Evolutionary conservation across 257 asterid species (phyloP).

Genomic region (Verbena officinalis): DNA sequence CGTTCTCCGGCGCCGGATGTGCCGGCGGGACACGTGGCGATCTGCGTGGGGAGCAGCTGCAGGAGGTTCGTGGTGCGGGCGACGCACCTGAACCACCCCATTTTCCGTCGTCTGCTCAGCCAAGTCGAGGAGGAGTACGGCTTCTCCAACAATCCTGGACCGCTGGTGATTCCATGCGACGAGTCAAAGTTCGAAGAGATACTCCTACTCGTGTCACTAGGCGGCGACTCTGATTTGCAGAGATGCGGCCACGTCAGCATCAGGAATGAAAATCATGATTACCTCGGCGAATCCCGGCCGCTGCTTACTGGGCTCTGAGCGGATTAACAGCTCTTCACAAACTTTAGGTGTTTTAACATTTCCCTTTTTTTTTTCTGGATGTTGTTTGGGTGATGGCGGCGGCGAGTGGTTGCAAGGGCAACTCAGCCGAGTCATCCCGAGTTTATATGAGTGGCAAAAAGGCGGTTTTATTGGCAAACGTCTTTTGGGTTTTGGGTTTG

Average conservation of each 20-base stretch:
- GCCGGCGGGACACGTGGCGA: slow-evolving; percentile 68
- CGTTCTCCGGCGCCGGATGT: slow-evolving; percentile 49
- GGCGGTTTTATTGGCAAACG: background rate
- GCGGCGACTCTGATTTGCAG: slow-evolving; percentile 40
- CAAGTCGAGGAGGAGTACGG: slow-evolving; percentile 72
- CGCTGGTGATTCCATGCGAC: slow-evolving; percentile 62
- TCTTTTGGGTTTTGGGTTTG: slow-evolving; percentile 5
- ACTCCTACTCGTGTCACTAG: slow-evolving; percentile 39
- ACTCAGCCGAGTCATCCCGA: slow-evolving; percentile 23
- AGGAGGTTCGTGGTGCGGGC: slow-evolving; percentile 60
- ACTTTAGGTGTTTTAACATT: background rate
- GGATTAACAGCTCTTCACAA: background rate
- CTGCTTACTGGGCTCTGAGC: slow-evolving; percentile 27
- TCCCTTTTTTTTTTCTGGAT: background rate
- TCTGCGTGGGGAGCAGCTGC: slow-evolving; percentile 50
- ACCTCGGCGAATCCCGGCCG: slow-evolving; percentile 47
- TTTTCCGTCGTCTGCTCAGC: slow-evolving; percentile 45
- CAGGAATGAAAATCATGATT: slow-evolving; percentile 26
- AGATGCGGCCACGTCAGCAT: slow-evolving; percentile 42
- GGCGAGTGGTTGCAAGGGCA: background rate
- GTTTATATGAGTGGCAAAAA: background rate
- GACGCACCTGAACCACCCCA: slow-evolving; percentile 63
- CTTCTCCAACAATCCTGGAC: slow-evolving; percentile 45
- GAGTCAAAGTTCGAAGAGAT: slow-evolving; percentile 59
- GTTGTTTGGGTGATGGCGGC: slow-evolving; percentile 16